phyloP scores from a whole-genome alignment of 352 stramenopile species.

The Globisporangium alternatum region DNA sequence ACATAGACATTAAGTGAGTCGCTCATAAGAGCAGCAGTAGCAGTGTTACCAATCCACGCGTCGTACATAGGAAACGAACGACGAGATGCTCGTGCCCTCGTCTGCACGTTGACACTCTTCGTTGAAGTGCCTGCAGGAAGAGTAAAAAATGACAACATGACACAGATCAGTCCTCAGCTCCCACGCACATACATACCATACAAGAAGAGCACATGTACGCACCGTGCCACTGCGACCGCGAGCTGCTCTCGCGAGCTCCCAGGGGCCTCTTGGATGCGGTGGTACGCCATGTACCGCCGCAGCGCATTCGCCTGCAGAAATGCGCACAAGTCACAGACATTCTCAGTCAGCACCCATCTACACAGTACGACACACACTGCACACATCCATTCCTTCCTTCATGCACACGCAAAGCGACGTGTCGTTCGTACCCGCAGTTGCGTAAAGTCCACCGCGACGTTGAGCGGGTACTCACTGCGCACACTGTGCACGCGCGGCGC shows the following conservation, averaged over 20 bases:
- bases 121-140: slow-evolving; percentile 50
- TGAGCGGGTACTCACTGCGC: slow-evolving; percentile 51
- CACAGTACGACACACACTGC: background rate
- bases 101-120: slow-evolving; percentile 61
- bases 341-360: background rate
- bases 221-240: slow-evolving; percentile 64
- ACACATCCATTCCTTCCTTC: background rate
- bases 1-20: background rate
- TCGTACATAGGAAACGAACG: slow-evolving; percentile 68
- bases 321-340: slow-evolving; percentile 8
- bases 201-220: background rate
- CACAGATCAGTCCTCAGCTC: background rate
- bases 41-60: background rate
- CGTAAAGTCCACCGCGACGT: slow-evolving; percentile 70
- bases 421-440: slow-evolving; percentile 42
- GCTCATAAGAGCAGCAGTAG: background rate
- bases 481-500: slow-evolving; percentile 22
- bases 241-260: slow-evolving; percentile 54
- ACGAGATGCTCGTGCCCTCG: slow-evolving; percentile 58
- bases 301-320: slow-evolving; percentile 45
- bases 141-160: slow-evolving; percentile 7
- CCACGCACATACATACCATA: background rate
- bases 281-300: slow-evolving; percentile 65
- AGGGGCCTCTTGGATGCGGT: slow-evolving; percentile 47
- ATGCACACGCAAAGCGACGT: background rate